phyloP scores from a whole-genome alignment of 2,329 filamentous ascomycete species.

The Fusarium sp. region DNA sequence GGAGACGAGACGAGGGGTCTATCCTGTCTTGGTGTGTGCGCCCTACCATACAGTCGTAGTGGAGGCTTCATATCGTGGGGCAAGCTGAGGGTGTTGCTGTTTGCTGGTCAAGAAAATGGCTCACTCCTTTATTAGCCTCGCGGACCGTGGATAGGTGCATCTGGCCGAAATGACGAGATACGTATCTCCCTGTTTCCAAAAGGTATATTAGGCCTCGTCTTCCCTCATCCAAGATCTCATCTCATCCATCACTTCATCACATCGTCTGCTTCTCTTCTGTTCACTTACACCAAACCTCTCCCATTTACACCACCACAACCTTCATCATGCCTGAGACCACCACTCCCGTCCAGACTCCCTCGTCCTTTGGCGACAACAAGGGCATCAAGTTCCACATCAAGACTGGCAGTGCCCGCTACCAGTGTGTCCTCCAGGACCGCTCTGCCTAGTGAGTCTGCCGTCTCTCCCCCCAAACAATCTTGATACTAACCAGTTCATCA shows the following conservation, averaged over 20 bases:
- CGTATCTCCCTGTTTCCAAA: constrained; percentile 36
- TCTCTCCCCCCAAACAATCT: neutral
- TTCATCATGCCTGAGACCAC: constrained; percentile 39
- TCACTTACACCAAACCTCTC: constrained; percentile 21
- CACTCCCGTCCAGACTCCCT: constrained; percentile 30
- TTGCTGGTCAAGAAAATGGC: constrained; percentile 42
- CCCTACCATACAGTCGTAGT: constrained; percentile 2
- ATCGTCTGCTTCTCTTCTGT: neutral
- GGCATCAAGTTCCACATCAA: constrained; percentile 61
- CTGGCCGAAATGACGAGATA: constrained; percentile 34
- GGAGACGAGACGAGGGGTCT: constrained; percentile 22
- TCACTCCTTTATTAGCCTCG: constrained; percentile 43
- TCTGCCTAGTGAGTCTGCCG: constrained; percentile 54
- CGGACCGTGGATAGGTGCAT: constrained; percentile 32
- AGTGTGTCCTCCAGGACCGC: constrained; percentile 59
- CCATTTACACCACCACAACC: constrained; percentile 21
- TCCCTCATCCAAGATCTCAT: neutral
- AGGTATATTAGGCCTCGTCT: constrained; percentile 42
- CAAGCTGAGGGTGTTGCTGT: constrained; percentile 38
- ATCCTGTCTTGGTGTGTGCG: constrained; percentile 30
- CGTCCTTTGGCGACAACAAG: constrained; percentile 50
- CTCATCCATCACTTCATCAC: neutral
- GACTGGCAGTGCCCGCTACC: constrained; percentile 53
- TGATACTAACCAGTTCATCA: constrained; percentile 38
- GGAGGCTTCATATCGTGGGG: constrained; percentile 44